Evolutionary conservation across 139 green algal genomes (phyloP), one percentile per base, ranked within the genome.

Genomic region (Desmodesmus armatus): DNA sequence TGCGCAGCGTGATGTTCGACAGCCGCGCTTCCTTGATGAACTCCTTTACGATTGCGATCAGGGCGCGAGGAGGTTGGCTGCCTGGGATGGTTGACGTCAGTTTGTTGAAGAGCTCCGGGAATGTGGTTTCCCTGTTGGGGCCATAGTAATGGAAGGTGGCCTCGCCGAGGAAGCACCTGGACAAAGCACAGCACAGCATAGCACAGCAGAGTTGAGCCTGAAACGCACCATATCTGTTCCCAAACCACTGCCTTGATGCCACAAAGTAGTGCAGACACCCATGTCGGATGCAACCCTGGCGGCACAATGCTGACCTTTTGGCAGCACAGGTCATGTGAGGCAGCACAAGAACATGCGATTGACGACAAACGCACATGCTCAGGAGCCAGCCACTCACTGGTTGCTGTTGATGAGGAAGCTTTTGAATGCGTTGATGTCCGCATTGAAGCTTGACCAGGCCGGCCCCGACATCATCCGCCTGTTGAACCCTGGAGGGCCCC

Each of bases 101-200:
- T n/a, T 65, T 71, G 40, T 62, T 43, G 17, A 86, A 71, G 13
- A 86, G 67, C 3, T 3, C 70, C 35, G 60, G 13, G 23, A 43
- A 71, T 25, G 80, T 86, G 2, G 80, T 79, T 49, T 86, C 73
- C 27, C 49, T 25, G 80, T 80, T 79, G 37, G 49, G 69, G 69
- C 49, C 70, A 27, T 86, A 86, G 37, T 73, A 80, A 37, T 86
- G 80, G 29, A 86, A 41, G 27, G 80, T 74, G 2, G 51, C 69
- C 39, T 86, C 80, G 41, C 15, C 29, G n/a, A 78, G 39, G 49
- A 74, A 86, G 69, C 80, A 86, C n/a, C 80, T 84, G 62, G 62
- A 77, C 19, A 33, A 72, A 9, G 0, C 3, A 55, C 47, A 55
- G 47, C 7, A 21, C 13, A 13, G 47, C 9, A 55, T 55, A 13